phyloP scores from a whole-genome alignment of 2,329 filamentous ascomycete genomes.

The Trichoderma koningii region DNA sequence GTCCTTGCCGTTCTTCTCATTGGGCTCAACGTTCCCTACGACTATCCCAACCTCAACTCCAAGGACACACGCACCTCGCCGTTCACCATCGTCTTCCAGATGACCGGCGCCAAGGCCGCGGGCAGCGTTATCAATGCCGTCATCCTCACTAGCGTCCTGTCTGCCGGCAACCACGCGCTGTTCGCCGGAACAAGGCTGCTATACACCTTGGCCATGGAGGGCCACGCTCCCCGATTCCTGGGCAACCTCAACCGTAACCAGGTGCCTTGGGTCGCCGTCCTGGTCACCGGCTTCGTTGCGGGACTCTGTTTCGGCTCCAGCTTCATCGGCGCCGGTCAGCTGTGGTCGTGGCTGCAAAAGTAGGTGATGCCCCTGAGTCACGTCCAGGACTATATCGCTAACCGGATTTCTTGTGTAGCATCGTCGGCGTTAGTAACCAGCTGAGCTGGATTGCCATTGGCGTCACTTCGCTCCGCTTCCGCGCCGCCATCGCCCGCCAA shows the following conservation, averaged over 20 bases:
- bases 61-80: conserved; percentile 43
- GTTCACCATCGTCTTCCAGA: conserved; percentile 61
- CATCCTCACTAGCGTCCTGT: conserved; percentile 47
- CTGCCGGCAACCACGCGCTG: conserved; percentile 43
- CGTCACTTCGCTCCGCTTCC: conserved; percentile 66
- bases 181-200: conserved; percentile 41
- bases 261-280: conserved; percentile 45
- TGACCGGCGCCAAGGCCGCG: conserved; percentile 55
- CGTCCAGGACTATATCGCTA: background rate
- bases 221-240: conserved; percentile 59
- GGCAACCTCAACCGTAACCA: conserved; percentile 41
- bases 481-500: conserved; percentile 57
- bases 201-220: conserved; percentile 44
- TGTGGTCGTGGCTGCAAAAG: conserved; percentile 70
- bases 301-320: conserved; percentile 65
- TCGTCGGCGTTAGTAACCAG: conserved; percentile 69
- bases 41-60: conserved; percentile 40
- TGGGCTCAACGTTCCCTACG: conserved; percentile 62
- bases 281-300: conserved; percentile 58
- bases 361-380: conserved; percentile 37
- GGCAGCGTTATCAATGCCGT: conserved; percentile 61
- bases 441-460: conserved; percentile 67
- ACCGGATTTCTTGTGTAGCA: background rate
- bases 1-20: conserved; percentile 47
- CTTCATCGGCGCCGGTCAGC: conserved; percentile 64